A percentile compares a stretch with the other conserved stretches of the same genome.
These are phyloP conservation scores for Calonectria multiphialidica DNA, from an alignment of 2,329 filamentous ascomycete genomes.

Conservation along the genomic window DNA sequence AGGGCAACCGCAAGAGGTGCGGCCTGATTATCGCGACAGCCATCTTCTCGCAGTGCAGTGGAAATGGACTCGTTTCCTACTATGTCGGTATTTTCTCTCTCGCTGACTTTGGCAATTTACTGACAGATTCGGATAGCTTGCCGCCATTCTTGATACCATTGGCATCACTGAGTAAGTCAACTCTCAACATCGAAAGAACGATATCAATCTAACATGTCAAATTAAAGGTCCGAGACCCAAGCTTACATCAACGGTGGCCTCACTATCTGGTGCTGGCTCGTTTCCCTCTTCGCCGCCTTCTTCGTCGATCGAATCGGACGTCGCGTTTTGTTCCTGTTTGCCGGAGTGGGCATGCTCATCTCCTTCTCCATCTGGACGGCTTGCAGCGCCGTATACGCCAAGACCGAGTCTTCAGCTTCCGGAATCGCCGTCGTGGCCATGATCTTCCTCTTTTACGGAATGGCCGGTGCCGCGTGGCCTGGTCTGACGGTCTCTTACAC, in stretches of 20 bases:
- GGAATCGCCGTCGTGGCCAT: slow-evolving; percentile 40
- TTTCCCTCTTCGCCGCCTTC: slow-evolving; percentile 38
- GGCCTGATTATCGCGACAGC: slow-evolving; percentile 37
- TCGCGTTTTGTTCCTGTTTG: slow-evolving; percentile 37
- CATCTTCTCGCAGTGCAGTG: slow-evolving; percentile 39
- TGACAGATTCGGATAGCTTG: slow-evolving; percentile 22
- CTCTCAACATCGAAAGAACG: accelerated
- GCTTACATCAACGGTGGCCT: slow-evolving; percentile 42
- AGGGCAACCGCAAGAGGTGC: slow-evolving; percentile 38
- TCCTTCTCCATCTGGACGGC: slow-evolving; percentile 40
- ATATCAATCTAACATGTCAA: neutral
- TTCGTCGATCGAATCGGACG: slow-evolving; percentile 41
- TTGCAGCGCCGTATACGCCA: slow-evolving; percentile 39
- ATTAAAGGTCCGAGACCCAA: slow-evolving; percentile 32
- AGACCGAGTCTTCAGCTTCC: slow-evolving; percentile 30
- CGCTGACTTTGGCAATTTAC: neutral
- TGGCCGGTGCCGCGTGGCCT: slow-evolving; percentile 39
- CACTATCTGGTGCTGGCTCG: slow-evolving; percentile 41
- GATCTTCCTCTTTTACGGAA: slow-evolving; percentile 43
- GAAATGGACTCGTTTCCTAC: slow-evolving; percentile 39
- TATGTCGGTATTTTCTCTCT: slow-evolving; percentile 24
- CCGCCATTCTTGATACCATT: slow-evolving; percentile 35
- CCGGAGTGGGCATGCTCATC: slow-evolving; percentile 39
- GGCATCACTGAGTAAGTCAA: slow-evolving; percentile 38
- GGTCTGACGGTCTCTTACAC: slow-evolving; percentile 41